phyloP scores from a whole-genome alignment of 2,329 filamentous ascomycete genomes.

The Pseudogymnoascus sp. region DNA sequence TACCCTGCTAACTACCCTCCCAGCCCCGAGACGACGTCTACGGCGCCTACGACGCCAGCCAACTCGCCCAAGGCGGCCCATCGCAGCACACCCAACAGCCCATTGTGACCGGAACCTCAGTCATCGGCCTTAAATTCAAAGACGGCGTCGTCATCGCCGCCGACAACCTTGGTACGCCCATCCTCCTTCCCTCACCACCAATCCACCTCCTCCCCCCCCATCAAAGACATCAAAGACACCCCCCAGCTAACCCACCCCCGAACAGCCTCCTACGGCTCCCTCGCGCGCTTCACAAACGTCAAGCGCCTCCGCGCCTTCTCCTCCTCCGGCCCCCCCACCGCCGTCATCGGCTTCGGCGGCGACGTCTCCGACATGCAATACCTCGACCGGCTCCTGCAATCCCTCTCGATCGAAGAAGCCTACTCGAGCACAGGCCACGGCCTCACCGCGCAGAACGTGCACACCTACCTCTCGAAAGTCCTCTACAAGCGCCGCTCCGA shows the following conservation, averaged over 20 bases:
- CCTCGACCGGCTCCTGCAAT: constrained; percentile 81
- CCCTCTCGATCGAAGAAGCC: constrained; percentile 80
- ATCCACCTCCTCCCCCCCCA: constrained; percentile 10
- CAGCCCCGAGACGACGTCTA: constrained; percentile 97
- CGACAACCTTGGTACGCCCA: constrained; percentile 75
- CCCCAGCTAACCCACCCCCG: neutral
- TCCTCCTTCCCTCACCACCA: neutral
- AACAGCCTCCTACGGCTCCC: constrained; percentile 89
- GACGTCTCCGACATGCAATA: constrained; percentile 99
- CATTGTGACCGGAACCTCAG: constrained; percentile 92
- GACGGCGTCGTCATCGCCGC: constrained; percentile 93
- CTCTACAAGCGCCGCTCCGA: constrained; percentile 91
- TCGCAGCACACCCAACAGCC: constrained; percentile 85
- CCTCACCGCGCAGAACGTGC: constrained; percentile 86
- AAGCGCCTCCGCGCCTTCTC: constrained; percentile 90
- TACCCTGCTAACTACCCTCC: constrained; percentile 29
- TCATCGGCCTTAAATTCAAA: constrained; percentile 90
- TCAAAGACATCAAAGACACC: constrained; percentile 19
- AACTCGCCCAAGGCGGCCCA: constrained; percentile 60
- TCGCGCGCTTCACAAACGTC: constrained; percentile 92
- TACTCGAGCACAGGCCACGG: constrained; percentile 52
- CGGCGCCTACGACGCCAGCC: constrained; percentile 82
- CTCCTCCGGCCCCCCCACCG: constrained; percentile 45
- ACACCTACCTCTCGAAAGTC: constrained; percentile 93
- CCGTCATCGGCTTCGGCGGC: constrained; percentile 87